Conservation (phyloP, 2,329 filamentous ascomycete species). For the Diaporthe eres region DNA sequence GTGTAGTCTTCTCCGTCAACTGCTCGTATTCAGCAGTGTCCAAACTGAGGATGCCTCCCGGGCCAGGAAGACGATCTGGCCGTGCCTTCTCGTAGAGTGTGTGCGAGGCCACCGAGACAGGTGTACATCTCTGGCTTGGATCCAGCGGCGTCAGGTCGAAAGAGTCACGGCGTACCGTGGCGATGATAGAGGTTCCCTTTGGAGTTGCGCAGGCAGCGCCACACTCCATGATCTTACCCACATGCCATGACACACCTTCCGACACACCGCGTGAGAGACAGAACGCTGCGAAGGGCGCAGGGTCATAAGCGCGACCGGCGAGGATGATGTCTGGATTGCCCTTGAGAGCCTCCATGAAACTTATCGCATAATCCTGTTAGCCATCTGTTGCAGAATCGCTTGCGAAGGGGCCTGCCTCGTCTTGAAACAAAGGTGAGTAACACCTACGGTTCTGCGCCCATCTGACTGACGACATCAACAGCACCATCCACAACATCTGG, state of each 20-base stretch:
- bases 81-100: slow-evolving; percentile 13
- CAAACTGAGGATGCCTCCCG: background rate
- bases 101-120: background rate
- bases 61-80: slow-evolving; percentile 3
- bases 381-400: background rate
- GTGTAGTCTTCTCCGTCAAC: background rate
- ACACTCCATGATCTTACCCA: slow-evolving; percentile 16
- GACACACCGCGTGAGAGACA: background rate
- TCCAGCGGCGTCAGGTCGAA: slow-evolving; percentile 4
- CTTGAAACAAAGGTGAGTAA: background rate
- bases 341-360: slow-evolving; percentile 2
- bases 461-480: slow-evolving; percentile 7
- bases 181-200: background rate
- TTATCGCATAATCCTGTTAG: background rate
- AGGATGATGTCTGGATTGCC: slow-evolving; percentile 6
- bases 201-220: background rate
- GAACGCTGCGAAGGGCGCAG: slow-evolving; percentile 14
- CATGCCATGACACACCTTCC: background rate
- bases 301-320: slow-evolving; percentile 2
- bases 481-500: background rate
- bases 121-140: background rate
- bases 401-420: background rate
- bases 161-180: background rate
- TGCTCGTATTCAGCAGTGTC: background rate
- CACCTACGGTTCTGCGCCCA: slow-evolving; percentile 18